phyloP scores from a whole-genome alignment of 345 rosid genomes.

The Populus tremula region DNA sequence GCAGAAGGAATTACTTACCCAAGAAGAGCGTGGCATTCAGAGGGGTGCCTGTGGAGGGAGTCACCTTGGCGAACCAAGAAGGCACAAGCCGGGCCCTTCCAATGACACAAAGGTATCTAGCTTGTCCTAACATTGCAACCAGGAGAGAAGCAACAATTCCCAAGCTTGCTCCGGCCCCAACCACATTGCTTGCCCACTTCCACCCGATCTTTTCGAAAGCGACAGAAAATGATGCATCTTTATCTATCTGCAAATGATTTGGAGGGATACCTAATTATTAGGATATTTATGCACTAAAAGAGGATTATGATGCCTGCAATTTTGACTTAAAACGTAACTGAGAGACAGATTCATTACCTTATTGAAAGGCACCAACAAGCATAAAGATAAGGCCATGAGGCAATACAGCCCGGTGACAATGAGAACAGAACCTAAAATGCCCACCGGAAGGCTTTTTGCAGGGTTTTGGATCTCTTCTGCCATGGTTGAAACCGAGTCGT shows the following conservation, averaged over 20 bases:
- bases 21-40: conserved; percentile 89
- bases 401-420: conserved; percentile 67
- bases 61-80: conserved; percentile 83
- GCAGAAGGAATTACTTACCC: conserved; percentile 38
- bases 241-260: conserved; percentile 43
- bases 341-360: conserved; percentile 40
- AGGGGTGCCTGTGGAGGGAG: conserved; percentile 94
- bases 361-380: conserved; percentile 75
- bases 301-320: not conserved
- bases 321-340: not conserved
- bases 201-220: conserved; percentile 67
- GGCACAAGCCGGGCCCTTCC: conserved; percentile 86
- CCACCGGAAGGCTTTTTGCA: conserved; percentile 69
- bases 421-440: conserved; percentile 79
- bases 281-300: not conserved
- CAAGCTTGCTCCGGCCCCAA: conserved; percentile 90
- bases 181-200: conserved; percentile 86
- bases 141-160: conserved; percentile 91
- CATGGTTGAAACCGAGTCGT: conserved; percentile 87
- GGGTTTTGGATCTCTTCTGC: conserved; percentile 95
- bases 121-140: conserved; percentile 97
- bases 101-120: conserved; percentile 93
- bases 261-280: not conserved
- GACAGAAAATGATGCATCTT: conserved; percentile 56
- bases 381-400: conserved; percentile 79